Evolutionary conservation across 225 moss, liverwort and hornwort species (phyloP).

Genomic region (Physcomitrellopsis africana): DNA sequence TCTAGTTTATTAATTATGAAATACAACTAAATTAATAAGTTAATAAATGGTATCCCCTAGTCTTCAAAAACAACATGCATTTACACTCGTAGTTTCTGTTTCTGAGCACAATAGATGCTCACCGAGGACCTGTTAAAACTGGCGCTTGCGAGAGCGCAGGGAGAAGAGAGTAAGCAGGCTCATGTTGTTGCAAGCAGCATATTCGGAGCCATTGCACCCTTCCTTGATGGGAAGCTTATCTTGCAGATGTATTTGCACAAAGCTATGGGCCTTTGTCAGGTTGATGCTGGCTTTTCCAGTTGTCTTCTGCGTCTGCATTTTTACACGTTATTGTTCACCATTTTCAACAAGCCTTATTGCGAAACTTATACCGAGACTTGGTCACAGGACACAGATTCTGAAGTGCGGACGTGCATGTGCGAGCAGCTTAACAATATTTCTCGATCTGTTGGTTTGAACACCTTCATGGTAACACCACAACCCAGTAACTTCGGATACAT

Average conservation of each 20-base stretch:
- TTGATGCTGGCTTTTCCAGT: constrained; percentile 19
- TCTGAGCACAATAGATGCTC: constrained; percentile 57
- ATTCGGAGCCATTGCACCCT: constrained; percentile 90
- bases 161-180: constrained; percentile 82
- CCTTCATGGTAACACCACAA: constrained; percentile 64
- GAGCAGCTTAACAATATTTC: constrained; percentile 93
- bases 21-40: no score
- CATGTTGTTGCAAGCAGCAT: constrained; percentile 80
- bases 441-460: constrained; percentile 82
- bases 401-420: constrained; percentile 95
- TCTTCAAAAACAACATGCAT: constrained; percentile 9
- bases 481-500: not conserved
- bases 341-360: constrained; percentile 7
- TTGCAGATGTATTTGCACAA: constrained; percentile 71
- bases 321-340: not conserved
- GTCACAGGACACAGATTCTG: constrained; percentile 89
- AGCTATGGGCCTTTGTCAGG: constrained; percentile 97
- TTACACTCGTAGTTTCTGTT: not conserved
- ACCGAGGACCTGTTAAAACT: constrained; percentile 74
- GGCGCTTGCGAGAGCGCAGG: constrained; percentile 87
- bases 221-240: constrained; percentile 72
- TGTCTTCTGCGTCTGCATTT: constrained; percentile 8
- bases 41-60: not conserved
- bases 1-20: not conserved
- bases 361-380: constrained; percentile 8